These are phyloP conservation scores for Ophiocytium majus DNA, from an alignment of 352 stramenopile species.

Conservation along the genomic window DNA sequence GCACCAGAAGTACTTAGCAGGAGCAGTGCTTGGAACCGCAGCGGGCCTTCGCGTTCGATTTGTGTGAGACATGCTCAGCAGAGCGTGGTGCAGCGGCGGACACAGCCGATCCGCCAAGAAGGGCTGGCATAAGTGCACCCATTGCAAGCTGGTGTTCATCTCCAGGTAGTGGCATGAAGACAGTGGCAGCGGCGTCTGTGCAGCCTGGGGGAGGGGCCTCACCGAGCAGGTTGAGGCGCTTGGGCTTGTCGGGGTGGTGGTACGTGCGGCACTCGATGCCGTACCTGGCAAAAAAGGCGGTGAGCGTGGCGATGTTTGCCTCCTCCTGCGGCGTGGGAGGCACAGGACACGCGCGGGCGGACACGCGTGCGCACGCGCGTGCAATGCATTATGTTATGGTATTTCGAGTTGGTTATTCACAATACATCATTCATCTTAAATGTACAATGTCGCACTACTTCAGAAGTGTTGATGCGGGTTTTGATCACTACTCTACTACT, in stretches of 20 bases:
- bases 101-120: background rate
- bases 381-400: no score
- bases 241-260: conserved; percentile 33
- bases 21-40: no score
- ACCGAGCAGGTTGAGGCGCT: conserved; percentile 46
- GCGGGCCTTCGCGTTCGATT: no score
- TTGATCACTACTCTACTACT: no score
- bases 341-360: background rate
- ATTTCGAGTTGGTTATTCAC: no score
- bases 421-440: no score
- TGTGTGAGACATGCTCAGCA: background rate
- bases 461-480: no score
- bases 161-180: background rate
- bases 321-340: background rate
- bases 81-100: background rate
- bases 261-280: conserved; percentile 35
- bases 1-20: no score
- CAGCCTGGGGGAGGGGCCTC: background rate
- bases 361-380: no score
- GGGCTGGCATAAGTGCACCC: background rate
- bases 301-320: conserved; percentile 44
- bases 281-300: conserved; percentile 34
- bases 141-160: background rate
- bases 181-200: background rate
- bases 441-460: no score